Conservation (phyloP, 768 basidiomycete genomes). For the Kwoniella sp. region DNA sequence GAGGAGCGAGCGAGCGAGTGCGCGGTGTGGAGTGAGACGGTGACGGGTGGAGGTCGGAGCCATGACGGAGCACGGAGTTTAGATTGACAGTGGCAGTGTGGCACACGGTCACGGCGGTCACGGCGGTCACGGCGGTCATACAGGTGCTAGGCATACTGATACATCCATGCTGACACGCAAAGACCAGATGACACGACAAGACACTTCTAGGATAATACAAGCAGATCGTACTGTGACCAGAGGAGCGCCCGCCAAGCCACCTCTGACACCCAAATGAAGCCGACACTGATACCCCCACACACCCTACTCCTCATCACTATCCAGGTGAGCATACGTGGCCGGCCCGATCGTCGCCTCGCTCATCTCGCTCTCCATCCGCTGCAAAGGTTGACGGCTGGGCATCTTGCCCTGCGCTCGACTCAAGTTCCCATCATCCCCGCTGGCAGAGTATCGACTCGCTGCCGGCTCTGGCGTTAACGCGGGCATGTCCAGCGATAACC, state of each 20-base stretch:
- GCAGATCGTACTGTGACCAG: no score
- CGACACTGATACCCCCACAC: no score
- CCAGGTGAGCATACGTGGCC: constrained; percentile 18
- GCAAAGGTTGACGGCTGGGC: background rate
- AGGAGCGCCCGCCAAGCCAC: no score
- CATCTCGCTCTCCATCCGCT: constrained; percentile 20
- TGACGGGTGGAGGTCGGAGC: constrained; percentile 12
- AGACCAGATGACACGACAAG: no score
- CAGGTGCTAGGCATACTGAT: no score
- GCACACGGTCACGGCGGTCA: no score
- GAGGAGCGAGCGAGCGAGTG: background rate
- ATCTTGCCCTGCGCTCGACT: constrained; percentile 1
- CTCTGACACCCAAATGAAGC: no score
- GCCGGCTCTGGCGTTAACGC: constrained; percentile 23
- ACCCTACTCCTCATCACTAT: constrained; percentile 28
- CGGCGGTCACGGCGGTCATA: no score
- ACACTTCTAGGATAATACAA: no score
- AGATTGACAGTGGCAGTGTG: no score
- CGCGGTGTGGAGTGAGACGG: background rate
- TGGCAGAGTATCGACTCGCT: no score
- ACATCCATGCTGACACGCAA: no score
- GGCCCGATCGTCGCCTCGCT: constrained; percentile 12
- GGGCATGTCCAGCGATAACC: constrained; percentile 34
- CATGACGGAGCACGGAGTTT: background rate
- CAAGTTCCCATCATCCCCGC: background rate